Evolutionary conservation across 2,329 filamentous ascomycete species (phyloP), one percentile per base, ranked within the genome.

Genomic region (Orbilia blumenaviensis): DNA sequence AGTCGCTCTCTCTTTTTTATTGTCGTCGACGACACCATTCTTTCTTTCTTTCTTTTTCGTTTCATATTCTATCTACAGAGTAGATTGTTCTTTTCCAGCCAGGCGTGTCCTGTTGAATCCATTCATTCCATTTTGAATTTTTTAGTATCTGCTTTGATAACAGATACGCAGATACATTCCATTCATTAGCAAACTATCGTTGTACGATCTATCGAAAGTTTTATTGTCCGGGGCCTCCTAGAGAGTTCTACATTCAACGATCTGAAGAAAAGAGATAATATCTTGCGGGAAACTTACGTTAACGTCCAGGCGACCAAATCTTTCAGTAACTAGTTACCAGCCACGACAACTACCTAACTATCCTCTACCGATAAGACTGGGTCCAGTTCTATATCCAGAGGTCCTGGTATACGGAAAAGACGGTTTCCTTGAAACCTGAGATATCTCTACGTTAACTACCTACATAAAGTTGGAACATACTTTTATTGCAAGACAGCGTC

Each of bases 121-220:
- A 14, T 48, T 36, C 29, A 10, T 48, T 67, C 64, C 18, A 56
- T 63, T 36, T 34, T 25, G 16, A 18, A 58, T 48, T n/a, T 56
- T 60, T 27, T 16, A 10, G 23, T 29, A 58, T 60, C 34, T 48
- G 58, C 58, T 52, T 72, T 72, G 60, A 64, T 38, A 52, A 42
- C 48, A 41, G 34, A 2, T 60, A 29, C 38, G 29, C n/a, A n/a
- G n/a, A n/a, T n/a, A n/a, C n/a, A 18, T 61, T 56, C 36, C 56
- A 71, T 27, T 63, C 56, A 34, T 58, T 63, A n/a, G n/a, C 29
- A 16, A 46, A 38, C 44, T 42, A 41, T 72, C 67, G 67, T 72
- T 64, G 67, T 60, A 72, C 67, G 67, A 72, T 63, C 23, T 41
- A 72, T 72, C 60, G 29, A 50, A 63, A 46, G 64, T 72, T 72